phyloP scores from a whole-genome alignment of 2,329 filamentous ascomycete species.

The Neonectria coccinea region DNA sequence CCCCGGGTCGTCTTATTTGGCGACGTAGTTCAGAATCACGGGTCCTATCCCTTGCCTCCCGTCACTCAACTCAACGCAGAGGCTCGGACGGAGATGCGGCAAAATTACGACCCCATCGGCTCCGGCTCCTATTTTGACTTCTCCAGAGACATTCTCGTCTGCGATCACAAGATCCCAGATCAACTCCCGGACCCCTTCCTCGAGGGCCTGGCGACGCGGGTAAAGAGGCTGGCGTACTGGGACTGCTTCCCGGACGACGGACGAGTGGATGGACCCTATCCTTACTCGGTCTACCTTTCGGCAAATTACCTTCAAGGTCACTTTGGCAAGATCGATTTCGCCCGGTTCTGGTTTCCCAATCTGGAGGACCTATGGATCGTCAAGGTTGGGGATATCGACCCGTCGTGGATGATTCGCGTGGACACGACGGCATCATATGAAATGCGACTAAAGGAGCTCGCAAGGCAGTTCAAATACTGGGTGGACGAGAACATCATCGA shows the following conservation, averaged over 20 bases:
- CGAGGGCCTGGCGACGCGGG: conserved; percentile 49
- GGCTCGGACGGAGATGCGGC: conserved; percentile 50
- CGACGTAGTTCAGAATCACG: conserved; percentile 48
- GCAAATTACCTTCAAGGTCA: conserved; percentile 48
- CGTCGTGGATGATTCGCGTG: conserved; percentile 51
- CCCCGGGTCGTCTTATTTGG: conserved; percentile 52
- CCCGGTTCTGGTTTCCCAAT: conserved; percentile 55
- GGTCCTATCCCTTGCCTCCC: conserved; percentile 50
- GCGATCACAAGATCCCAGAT: conserved; percentile 53
- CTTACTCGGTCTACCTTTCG: conserved; percentile 52
- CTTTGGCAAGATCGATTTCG: conserved; percentile 51
- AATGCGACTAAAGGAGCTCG: conserved; percentile 47
- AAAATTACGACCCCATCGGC: conserved; percentile 51
- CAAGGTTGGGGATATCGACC: conserved; percentile 54
- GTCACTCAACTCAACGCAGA: conserved; percentile 54
- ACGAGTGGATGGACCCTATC: conserved; percentile 49
- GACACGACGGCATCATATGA: conserved; percentile 48
- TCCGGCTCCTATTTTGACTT: conserved; percentile 54
- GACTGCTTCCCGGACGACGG: conserved; percentile 56
- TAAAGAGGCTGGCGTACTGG: conserved; percentile 54
- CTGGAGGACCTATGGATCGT: conserved; percentile 54
- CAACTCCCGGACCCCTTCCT: conserved; percentile 48
- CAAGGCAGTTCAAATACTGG: conserved; percentile 55
- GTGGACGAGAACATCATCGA: conserved; percentile 53
- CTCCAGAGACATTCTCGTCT: conserved; percentile 53